These are phyloP conservation scores for Camellia lanceoleosa DNA, from an alignment of 148 eudicot species.

Conservation along the genomic window DNA sequence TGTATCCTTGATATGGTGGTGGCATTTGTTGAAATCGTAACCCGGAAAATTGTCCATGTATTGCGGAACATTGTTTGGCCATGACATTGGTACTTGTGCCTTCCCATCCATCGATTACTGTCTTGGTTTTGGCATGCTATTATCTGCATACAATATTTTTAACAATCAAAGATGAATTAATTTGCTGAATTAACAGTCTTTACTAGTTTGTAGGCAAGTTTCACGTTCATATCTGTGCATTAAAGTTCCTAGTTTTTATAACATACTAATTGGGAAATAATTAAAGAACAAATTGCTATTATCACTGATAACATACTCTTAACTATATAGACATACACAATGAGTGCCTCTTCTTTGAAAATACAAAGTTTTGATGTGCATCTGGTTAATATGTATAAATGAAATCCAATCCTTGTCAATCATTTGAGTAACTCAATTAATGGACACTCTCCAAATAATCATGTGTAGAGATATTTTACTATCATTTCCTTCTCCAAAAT, in stretches of 20 bases:
- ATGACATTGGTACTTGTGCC: conserved; percentile 48
- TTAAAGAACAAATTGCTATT: neutral
- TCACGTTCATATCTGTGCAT: neutral
- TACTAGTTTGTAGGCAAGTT: neutral
- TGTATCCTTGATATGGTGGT: conserved; percentile 59
- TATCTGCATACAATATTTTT: conserved; percentile 29
- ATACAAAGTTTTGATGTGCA: neutral
- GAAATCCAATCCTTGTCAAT: too few relatives aligned
- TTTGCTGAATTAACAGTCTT: neutral
- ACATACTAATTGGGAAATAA: too few relatives aligned
- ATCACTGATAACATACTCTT: neutral
- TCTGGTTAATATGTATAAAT: too few relatives aligned
- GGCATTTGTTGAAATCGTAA: conserved; percentile 56
- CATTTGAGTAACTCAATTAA: too few relatives aligned
- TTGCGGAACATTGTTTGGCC: conserved; percentile 54
- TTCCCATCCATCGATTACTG: conserved; percentile 41
- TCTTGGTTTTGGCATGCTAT: conserved; percentile 26
- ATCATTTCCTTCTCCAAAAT: too few relatives aligned
- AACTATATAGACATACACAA: neutral
- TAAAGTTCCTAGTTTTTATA: too few relatives aligned
- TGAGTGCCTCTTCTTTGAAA: neutral
- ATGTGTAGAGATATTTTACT: too few relatives aligned
- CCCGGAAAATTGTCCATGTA: conserved; percentile 60
- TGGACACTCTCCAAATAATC: too few relatives aligned
- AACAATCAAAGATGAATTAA: neutral